Evolutionary conservation across 768 basidiomycete genomes (phyloP).

Genomic region (Boletus edulis): DNA sequence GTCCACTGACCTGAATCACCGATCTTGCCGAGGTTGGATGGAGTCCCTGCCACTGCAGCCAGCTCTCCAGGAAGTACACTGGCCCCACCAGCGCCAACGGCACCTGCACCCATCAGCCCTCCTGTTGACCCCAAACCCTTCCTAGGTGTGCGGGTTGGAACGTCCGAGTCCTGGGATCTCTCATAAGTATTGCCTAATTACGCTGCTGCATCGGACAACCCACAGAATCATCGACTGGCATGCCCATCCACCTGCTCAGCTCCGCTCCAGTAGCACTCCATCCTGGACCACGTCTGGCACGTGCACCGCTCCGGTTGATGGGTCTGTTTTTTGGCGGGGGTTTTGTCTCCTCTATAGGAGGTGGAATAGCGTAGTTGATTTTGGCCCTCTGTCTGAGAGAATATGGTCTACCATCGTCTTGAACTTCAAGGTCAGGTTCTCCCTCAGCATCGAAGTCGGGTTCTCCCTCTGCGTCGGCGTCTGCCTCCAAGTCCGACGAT

Average conservation of each 20-base stretch:
- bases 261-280: constrained; percentile 83
- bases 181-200: neutral
- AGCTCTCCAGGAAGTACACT: constrained; percentile 60
- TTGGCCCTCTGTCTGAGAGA: constrained; percentile 57
- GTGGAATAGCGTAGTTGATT: constrained; percentile 81
- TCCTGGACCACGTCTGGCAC: constrained; percentile 51
- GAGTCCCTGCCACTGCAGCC: constrained; percentile 67
- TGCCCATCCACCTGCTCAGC: constrained; percentile 74
- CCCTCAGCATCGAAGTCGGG: constrained; percentile 38
- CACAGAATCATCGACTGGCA: constrained; percentile 68
- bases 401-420: constrained; percentile 45
- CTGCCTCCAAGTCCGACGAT: constrained; percentile 36
- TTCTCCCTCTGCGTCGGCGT: constrained; percentile 39
- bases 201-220: constrained; percentile 9
- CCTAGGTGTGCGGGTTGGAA: constrained; percentile 61
- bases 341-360: constrained; percentile 70
- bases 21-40: constrained; percentile 83
- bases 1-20: constrained; percentile 62
- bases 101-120: constrained; percentile 50
- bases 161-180: constrained; percentile 64
- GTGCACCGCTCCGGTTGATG: constrained; percentile 34
- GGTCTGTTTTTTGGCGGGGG: constrained; percentile 40
- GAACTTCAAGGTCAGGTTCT: constrained; percentile 39
- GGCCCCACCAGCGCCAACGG: constrained; percentile 46
- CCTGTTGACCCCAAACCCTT: constrained; percentile 58